These are phyloP conservation scores for Medicago ruthenica DNA, from an alignment of 306 rosid species.

Conservation along the genomic window DNA sequence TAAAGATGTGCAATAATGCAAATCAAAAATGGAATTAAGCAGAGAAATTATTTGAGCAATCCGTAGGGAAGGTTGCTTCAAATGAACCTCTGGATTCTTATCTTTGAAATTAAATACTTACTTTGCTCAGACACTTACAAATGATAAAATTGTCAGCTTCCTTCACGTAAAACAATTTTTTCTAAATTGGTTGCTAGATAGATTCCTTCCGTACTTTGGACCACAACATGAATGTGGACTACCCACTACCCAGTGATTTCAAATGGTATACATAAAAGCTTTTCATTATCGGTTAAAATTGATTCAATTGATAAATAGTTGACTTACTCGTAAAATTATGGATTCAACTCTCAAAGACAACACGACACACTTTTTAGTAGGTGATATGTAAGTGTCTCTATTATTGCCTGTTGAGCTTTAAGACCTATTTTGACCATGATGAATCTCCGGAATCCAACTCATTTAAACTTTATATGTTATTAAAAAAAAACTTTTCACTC, in stretches of 20 bases:
- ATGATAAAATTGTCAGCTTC: conserved; percentile 43
- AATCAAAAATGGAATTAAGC: conserved; percentile 29
- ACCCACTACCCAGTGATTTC: neutral
- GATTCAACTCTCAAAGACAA: too few species aligned
- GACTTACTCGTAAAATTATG: too few species aligned
- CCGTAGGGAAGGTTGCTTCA: conserved; percentile 41
- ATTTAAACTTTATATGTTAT: too few species aligned
- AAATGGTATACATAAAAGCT: neutral
- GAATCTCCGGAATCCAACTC: too few species aligned
- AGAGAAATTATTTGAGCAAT: conserved; percentile 33
- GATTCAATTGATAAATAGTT: too few species aligned
- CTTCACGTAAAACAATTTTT: conserved; percentile 28
- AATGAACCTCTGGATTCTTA: conserved; percentile 38
- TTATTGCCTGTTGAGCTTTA: too few species aligned
- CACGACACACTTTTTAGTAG: too few species aligned
- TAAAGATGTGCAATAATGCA: conserved; percentile 53
- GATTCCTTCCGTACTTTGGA: conserved; percentile 44
- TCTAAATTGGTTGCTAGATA: conserved; percentile 20
- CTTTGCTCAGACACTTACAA: conserved; percentile 1
- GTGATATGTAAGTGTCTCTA: too few species aligned
- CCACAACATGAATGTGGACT: conserved; percentile 33
- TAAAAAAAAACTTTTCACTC: too few species aligned
- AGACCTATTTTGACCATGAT: too few species aligned
- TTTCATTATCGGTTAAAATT: neutral
- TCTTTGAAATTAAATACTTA: conserved; percentile 34